Evolutionary conservation across 2,329 filamentous ascomycete species (phyloP).

Genomic region (Oidium heveae): DNA sequence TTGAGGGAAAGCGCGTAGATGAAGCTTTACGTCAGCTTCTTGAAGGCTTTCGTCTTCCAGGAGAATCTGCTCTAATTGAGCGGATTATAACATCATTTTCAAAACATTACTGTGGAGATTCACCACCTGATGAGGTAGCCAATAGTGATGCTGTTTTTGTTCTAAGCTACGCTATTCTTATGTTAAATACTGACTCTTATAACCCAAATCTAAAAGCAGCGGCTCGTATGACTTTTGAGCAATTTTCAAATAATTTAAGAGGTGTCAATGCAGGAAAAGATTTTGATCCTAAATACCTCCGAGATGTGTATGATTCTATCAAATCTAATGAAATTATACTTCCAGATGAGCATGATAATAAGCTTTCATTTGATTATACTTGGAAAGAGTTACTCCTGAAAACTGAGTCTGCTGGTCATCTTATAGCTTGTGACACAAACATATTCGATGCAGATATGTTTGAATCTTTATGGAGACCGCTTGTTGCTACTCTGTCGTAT

Average conservation of each 20-base stretch:
- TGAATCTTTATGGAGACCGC: slow-evolving; percentile 79
- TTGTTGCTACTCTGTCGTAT: slow-evolving; percentile 83
- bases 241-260: slow-evolving; percentile 73
- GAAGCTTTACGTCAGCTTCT: slow-evolving; percentile 73
- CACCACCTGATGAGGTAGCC: slow-evolving; percentile 46
- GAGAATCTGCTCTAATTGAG: slow-evolving; percentile 80
- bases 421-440: slow-evolving; percentile 69
- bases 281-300: slow-evolving; percentile 61
- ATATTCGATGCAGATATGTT: slow-evolving; percentile 97
- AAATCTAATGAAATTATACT: slow-evolving; percentile 85
- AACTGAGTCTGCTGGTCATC: slow-evolving; percentile 45
- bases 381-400: slow-evolving; percentile 89
- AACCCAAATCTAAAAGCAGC: slow-evolving; percentile 64
- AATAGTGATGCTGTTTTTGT: slow-evolving; percentile 77
- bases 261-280: slow-evolving; percentile 71
- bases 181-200: slow-evolving; percentile 92
- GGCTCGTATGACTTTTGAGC: slow-evolving; percentile 61
- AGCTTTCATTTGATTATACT: slow-evolving; percentile 87
- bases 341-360: slow-evolving; percentile 90
- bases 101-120: slow-evolving; percentile 54
- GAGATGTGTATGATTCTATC: slow-evolving; percentile 76
- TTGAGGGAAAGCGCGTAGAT: slow-evolving; percentile 62
- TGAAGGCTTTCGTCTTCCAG: slow-evolving; percentile 77
- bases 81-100: slow-evolving; percentile 73
- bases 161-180: slow-evolving; percentile 85